Base-by-base conservation (phyloP, 495 filamentous ascomycete species). In the Daldinia loculata region DNA sequence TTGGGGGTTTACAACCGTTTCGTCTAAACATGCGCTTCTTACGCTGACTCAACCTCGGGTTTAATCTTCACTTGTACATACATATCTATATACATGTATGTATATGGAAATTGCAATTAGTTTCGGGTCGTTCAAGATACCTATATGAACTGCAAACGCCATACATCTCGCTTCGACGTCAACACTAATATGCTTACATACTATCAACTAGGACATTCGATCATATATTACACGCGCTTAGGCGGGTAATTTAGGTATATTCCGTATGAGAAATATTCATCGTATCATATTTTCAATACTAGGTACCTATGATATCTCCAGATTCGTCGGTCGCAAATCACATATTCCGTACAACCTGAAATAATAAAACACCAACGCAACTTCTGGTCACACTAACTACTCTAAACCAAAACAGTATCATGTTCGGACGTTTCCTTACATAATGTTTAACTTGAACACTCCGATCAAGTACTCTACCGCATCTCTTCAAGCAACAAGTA, bases 1-100 rank as follows among this genome's bases (percentile, higher is more conserved):
- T 72, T 69, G 56, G 32, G 61, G 65, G 53, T 45, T 51, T 32
- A 68, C 41, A 61, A 38, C 61, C 70, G 65, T 65, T 68, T 72
- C 65, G 70, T 72, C 26, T 60, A 60, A 45, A 45, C 22, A 29
- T 60, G 24, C 26, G 6, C 36, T 29, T 38, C 22, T 39, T 24
- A 14, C 43, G 17, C 43, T 22, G 17, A 48, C 19, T 12, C 19
- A 11, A 7, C 9, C 19, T 48, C 43, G 22, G 22, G 9, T 48
- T 48, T 12, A 48, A 48, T 24, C 43, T 48, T 48, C 19, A 48
- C 8, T 48, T 48, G 43, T 48, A 48, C 43, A 22, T 48, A 45
- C 41, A 7, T 48, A 48, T 9, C n/a, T 19, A 32, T 8, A 8
- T 29, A 29, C 27, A 4, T 29, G 41, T 45, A 45, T 6, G 41